These are phyloP conservation scores for Bipolaris bicolor DNA, from an alignment of 2,329 filamentous ascomycete genomes.

Conservation along the genomic window DNA sequence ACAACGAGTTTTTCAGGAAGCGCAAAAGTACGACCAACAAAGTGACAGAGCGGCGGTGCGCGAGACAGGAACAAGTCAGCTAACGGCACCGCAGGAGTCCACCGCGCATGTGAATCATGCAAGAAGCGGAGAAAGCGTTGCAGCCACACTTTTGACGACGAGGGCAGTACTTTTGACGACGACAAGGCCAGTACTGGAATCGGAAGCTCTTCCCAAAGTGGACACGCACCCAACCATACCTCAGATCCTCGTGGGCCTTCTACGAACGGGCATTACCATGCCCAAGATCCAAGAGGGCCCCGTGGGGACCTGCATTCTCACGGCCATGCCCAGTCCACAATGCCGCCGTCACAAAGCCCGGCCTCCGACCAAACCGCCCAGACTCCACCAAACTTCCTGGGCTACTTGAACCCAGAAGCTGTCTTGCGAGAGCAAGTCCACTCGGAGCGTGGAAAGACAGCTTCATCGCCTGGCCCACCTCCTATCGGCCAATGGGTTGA, in stretches of 20 bases:
- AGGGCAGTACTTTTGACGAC: slow-evolving; percentile 19
- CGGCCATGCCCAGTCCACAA: slow-evolving; percentile 36
- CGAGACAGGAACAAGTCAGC: slow-evolving; percentile 24
- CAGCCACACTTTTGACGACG: slow-evolving; percentile 51
- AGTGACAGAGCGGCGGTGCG: slow-evolving; percentile 15
- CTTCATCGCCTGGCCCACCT: slow-evolving; percentile 36
- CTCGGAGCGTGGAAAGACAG: slow-evolving; percentile 41
- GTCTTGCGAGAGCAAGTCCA: slow-evolving; percentile 52
- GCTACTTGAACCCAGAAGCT: slow-evolving; percentile 57
- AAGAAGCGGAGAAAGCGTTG: slow-evolving; percentile 54
- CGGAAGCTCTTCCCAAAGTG: slow-evolving; percentile 49
- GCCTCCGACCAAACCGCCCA: slow-evolving; percentile 36
- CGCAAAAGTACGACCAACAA: slow-evolving; percentile 45
- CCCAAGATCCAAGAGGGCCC: slow-evolving; percentile 33
- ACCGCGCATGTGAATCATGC: slow-evolving; percentile 53
- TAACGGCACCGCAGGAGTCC: slow-evolving; percentile 44
- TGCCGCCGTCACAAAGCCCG: slow-evolving; percentile 43
- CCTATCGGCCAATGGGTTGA: slow-evolving; percentile 48
- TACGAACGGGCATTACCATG: slow-evolving; percentile 29
- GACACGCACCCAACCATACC: slow-evolving; percentile 39
- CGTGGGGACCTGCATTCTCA: slow-evolving; percentile 32
- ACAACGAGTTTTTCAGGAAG: slow-evolving; percentile 54
- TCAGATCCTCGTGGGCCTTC: slow-evolving; percentile 37
- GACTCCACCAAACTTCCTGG: slow-evolving; percentile 52
- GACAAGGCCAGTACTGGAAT: slow-evolving; percentile 27